Percentiles rank a stretch among this genome's conserved stretches.
phyloP scores from a whole-genome alignment of 139 green algal genomes.

The Coccomyxa sp. region DNA sequence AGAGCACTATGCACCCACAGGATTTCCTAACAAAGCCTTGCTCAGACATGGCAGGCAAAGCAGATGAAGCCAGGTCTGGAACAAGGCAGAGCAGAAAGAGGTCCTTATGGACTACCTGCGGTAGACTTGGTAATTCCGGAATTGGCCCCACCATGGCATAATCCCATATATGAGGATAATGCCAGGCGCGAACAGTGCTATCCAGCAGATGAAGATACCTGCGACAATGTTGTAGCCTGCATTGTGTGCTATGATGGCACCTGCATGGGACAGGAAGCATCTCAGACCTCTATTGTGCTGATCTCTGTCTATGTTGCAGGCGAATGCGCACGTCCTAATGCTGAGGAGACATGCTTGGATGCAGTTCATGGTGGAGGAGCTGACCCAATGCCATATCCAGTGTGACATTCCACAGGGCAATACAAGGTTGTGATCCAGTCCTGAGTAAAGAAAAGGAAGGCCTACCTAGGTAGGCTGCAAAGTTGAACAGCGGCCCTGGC shows the following conservation, averaged over 20 bases:
- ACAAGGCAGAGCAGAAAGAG: neutral
- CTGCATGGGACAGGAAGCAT: slow-evolving; percentile 4
- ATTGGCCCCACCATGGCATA: slow-evolving; percentile 87
- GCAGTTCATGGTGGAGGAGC: too few species aligned
- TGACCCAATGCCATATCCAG: too few species aligned
- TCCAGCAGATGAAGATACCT: slow-evolving; percentile 72
- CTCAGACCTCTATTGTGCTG: too few species aligned
- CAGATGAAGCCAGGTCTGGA: neutral
- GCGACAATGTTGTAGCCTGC: slow-evolving; percentile 46
- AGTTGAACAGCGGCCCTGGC: slow-evolving; percentile 95
- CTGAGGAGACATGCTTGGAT: too few species aligned
- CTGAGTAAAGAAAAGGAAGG: neutral
- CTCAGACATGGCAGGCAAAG: neutral
- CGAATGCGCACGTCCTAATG: too few species aligned
- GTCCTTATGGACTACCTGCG: slow-evolving; percentile 5
- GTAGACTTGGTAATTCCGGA: slow-evolving; percentile 59
- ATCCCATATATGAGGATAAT: slow-evolving; percentile 91
- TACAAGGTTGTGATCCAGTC: neutral
- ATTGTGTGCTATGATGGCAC: slow-evolving; percentile 68
- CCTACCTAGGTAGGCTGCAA: slow-evolving; percentile 86
- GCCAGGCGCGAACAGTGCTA: slow-evolving; percentile 87
- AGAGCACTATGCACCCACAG: neutral
- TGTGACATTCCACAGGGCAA: neutral
- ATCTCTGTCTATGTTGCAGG: too few species aligned
- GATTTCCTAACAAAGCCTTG: neutral